Conservation (phyloP, 1,284 basidiomycete genomes). For the Retiboletus flavoniger region DNA sequence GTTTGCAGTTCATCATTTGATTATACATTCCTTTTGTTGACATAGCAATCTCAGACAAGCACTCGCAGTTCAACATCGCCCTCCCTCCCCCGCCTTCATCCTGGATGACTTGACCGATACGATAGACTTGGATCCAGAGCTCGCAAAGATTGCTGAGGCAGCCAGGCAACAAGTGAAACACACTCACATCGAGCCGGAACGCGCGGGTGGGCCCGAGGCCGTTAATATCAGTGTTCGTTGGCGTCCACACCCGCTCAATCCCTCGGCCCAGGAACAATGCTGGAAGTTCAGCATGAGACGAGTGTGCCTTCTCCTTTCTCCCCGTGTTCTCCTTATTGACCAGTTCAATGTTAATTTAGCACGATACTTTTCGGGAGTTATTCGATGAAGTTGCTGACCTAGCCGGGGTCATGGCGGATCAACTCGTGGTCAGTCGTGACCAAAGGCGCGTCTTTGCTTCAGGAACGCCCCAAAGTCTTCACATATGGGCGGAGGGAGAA, state of each 20-base stretch:
- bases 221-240: conserved; percentile 58
- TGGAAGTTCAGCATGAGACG: conserved; percentile 58
- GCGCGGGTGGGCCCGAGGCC: conserved; percentile 39
- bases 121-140: conserved; percentile 57
- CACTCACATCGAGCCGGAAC: conserved; percentile 22
- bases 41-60: conserved; percentile 41
- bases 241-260: conserved; percentile 59
- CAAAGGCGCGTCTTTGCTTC: conserved; percentile 63
- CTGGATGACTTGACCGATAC: conserved; percentile 51
- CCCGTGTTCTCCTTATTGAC: neutral
- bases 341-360: conserved; percentile 38
- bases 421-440: conserved; percentile 58
- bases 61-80: conserved; percentile 40
- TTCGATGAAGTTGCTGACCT: conserved; percentile 65
- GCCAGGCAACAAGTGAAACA: conserved; percentile 29
- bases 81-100: conserved; percentile 44
- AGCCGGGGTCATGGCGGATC: conserved; percentile 46
- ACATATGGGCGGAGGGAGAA: conserved; percentile 63
- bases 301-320: conserved; percentile 39
- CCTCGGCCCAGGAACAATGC: conserved; percentile 36
- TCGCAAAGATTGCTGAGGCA: conserved; percentile 51
- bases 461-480: conserved; percentile 61
- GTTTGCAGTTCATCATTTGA: conserved; percentile 37
- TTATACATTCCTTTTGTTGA: conserved; percentile 13
- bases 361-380: conserved; percentile 57